Evolutionary conservation across 2,329 filamentous ascomycete genomes (phyloP), one percentile per base, ranked within the genome.

Genomic region (Bertia moriformis): DNA sequence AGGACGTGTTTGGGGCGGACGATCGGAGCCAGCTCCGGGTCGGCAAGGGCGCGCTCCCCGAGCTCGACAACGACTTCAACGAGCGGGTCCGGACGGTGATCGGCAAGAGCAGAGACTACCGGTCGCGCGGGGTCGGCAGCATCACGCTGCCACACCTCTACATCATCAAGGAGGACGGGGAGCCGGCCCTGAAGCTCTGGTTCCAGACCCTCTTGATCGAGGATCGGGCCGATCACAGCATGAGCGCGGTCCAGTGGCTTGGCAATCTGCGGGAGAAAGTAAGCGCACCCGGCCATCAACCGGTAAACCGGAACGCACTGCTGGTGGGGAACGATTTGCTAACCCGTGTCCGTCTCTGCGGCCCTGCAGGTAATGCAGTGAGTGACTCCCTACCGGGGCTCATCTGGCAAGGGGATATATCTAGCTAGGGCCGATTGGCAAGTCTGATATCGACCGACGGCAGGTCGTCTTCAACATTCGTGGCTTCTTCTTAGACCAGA

Each of bases 51-150:
- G 75, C 78, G 3, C 60, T 98, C 45, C 87, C 89, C 0, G 79
- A 93, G 49, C 64, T 96, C 29, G 91, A 96, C 49, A 89, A 86
- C 49, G 91, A 98, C 57, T 95, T 96, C 69, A 96, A 87, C 60
- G 89, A 96, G 65, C 77, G 88, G 18, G 81, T 98, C 24, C 77
- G 91, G 38, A 83, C 83, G 4, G 87, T 98, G 7, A 65, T 95
- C 41, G 79, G 88, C 50, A 98, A 96, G 76, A 93, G 85, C 57
- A 71, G 81, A 41, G 88, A 96, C 53, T 82, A 93, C 62, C 72
- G 78, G 55, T 73, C 83, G 19, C 83, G 86, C 53, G 87, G 88
- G 2, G 88, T 91, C 14, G 91, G 91, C 45, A 93, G 85, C 59
- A 93, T 96, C 47, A 75, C 79, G n/a, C 75, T 93, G 44, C 91